Conservation (phyloP, 2,329 filamentous ascomycete species). For the Aspergillus eucalypticola region DNA sequence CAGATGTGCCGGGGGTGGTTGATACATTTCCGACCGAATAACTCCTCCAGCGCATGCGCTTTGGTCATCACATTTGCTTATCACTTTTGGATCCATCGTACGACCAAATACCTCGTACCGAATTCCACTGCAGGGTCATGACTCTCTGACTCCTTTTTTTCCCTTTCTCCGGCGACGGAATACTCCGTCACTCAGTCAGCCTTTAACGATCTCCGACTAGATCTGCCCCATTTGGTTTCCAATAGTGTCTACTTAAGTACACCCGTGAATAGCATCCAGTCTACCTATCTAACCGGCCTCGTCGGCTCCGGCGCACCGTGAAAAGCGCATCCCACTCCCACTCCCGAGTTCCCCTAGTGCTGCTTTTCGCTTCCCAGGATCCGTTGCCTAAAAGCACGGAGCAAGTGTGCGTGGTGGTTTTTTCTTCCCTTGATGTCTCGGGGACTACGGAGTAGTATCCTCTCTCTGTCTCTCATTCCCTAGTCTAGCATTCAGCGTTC, state of each 20-base stretch:
- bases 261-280: background rate
- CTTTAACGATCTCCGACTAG: background rate
- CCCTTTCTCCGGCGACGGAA: background rate
- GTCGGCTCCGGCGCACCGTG: background rate
- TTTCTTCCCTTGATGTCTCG: background rate
- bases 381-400: background rate
- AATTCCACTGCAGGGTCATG: background rate
- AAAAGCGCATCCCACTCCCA: background rate
- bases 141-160: background rate
- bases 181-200: background rate
- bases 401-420: background rate
- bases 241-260: slow-evolving; percentile 4
- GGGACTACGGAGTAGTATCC: background rate
- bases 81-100: background rate
- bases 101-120: background rate
- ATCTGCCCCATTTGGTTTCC: slow-evolving; percentile 6
- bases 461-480: background rate
- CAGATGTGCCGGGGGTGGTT: background rate
- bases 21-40: background rate
- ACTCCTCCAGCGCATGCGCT: too few relatives aligned
- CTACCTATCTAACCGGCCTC: background rate
- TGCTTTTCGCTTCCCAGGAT: background rate
- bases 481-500: background rate
- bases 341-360: background rate
- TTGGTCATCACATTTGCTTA: background rate